A percentile compares a stretch with the other conserved stretches of the same genome.
Conservation (phyloP, 768 basidiomycete genomes). For the Dacryopinax primogenitus region DNA sequence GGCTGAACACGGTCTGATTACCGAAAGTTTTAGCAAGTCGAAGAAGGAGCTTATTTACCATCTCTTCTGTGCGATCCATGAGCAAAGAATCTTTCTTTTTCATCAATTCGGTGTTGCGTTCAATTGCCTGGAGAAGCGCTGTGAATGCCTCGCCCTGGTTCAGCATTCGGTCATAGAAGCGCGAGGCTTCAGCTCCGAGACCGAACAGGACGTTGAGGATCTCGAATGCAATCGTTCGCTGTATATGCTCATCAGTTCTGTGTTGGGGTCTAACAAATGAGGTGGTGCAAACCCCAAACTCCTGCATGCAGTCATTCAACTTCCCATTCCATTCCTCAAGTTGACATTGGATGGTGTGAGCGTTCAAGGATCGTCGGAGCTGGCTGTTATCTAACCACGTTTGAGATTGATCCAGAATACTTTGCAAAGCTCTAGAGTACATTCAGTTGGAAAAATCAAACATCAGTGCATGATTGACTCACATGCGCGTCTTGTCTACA, state of each 20-base stretch:
- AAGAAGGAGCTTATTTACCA: background rate
- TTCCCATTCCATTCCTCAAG: background rate
- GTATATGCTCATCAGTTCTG: background rate
- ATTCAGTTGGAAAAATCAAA: background rate
- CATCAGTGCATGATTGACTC: background rate
- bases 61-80: background rate
- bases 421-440: background rate
- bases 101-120: background rate
- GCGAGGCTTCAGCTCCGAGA: background rate
- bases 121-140: background rate
- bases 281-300: background rate
- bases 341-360: background rate
- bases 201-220: background rate
- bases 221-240: background rate
- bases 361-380: background rate
- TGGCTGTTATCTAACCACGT: background rate
- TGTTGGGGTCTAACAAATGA: background rate
- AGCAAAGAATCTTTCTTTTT: background rate
- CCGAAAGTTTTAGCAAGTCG: no score
- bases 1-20: no score
- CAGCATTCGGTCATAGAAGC: background rate
- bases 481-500: background rate
- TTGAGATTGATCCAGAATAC: background rate
- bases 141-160: background rate
- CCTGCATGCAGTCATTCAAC: background rate